Base-by-base conservation (phyloP, 148 eudicot species). In the Amaranthus hypochondriacus region DNA sequence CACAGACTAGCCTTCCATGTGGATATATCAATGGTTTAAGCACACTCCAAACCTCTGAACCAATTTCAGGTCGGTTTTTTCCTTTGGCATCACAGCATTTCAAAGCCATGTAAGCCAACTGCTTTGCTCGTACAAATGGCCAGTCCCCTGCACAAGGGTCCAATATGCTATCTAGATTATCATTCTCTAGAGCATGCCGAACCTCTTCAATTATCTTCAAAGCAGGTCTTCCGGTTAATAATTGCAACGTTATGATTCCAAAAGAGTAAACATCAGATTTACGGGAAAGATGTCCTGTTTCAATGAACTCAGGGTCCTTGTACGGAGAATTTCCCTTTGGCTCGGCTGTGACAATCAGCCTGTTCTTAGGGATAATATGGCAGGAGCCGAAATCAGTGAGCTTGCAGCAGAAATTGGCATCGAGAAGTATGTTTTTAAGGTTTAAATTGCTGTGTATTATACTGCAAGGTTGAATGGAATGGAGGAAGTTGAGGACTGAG, bases 131-230 rank as follows among this genome's bases (percentile, higher is more conserved):
- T 53, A 90, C 84, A 81, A 90, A 88, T 7, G 98, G 97, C 98
- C 98, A 95, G 70, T 94, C 96, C 48, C 98, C 98, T 74, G 97
- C 97, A 43, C 89, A 85, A 12, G 82, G 78, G 75, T 95, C 98
- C 72, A 95, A 73, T 55, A 90, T 21, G 63, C 75, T 58, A 18
- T 81, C 74, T 54, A 95, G 82, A 60, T 79, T 79, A 66, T 85
- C 96, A 8, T 85, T 80, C 56, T 86, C 83, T 49, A 92, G 52
- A 58, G 96, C 96, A 77, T 18, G 69, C 68, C 84, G 84, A 48
- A 94, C 92, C 72, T 87, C 89, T 80, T 79, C 81, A 6, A 74
- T 65, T 62, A 92, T 81, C 57, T 93, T 90, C 72, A 81, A 18
- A 15, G 92, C 89, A 3, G 89, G 69, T 67, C 72, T 89, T 52